A percentile compares a stretch with the other conserved stretches of the same genome.
Evolutionary conservation across 768 basidiomycete species (phyloP).

Genomic region (Termitomyces sp.): DNA sequence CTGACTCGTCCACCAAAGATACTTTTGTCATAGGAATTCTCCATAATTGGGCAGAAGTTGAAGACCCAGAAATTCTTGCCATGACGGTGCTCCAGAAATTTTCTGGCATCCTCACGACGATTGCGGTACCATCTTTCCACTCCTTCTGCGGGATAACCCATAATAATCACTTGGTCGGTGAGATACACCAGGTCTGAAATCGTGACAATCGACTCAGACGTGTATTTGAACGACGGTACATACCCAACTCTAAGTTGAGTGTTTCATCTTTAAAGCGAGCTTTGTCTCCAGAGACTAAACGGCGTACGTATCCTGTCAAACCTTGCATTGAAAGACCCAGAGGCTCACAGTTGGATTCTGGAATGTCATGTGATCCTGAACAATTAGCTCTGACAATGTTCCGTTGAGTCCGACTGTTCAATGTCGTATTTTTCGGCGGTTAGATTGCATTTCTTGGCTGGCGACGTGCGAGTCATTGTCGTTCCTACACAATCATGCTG

Average conservation of each 20-base stretch:
- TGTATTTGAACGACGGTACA: not conserved
- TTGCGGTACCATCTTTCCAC: slow-evolving; percentile 81
- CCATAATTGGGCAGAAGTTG: slow-evolving; percentile 79
- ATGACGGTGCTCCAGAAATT: slow-evolving; percentile 69
- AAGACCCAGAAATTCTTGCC: slow-evolving; percentile 81
- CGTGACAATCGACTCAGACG: not conserved
- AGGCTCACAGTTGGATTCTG: not conserved
- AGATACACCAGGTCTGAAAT: slow-evolving; percentile 55
- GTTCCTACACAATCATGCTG: not conserved
- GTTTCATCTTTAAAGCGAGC: slow-evolving; percentile 67
- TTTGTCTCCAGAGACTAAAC: slow-evolving; percentile 78
- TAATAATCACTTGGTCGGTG: slow-evolving; percentile 69
- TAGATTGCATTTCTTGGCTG: not conserved
- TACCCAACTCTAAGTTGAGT: slow-evolving; percentile 67
- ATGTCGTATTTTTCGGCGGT: not conserved
- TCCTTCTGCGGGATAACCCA: slow-evolving; percentile 82
- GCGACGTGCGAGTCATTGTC: not conserved
- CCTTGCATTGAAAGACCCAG: not conserved
- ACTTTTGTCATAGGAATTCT: slow-evolving; percentile 71
- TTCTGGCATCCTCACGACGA: slow-evolving; percentile 64
- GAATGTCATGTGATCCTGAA: not conserved
- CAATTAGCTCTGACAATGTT: not conserved
- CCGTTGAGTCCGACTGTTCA: not conserved
- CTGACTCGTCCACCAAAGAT: slow-evolving; percentile 73
- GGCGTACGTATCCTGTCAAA: slow-evolving; percentile 64